Evolutionary conservation across 1,284 basidiomycete genomes (phyloP).

Genomic region (Leccinum angustisporum): DNA sequence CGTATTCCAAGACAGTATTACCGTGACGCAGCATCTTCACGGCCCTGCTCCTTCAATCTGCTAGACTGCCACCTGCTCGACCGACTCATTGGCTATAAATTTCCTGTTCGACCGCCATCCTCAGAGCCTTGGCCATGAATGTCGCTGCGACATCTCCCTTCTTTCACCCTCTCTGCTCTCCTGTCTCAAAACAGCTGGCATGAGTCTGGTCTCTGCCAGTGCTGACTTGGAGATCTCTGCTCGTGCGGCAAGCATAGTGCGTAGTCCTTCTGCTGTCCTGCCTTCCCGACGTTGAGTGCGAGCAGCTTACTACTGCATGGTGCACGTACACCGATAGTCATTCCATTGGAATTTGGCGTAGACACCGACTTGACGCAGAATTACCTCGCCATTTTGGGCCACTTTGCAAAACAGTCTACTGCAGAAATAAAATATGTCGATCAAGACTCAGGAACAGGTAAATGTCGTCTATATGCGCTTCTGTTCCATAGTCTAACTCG

Average conservation of each 20-base stretch:
- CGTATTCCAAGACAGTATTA: too few relatives aligned
- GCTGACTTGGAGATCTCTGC: constrained; percentile 84
- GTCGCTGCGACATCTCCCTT: constrained; percentile 82
- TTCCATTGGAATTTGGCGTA: constrained; percentile 58
- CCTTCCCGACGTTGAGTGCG: background rate
- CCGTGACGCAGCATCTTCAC: too few relatives aligned
- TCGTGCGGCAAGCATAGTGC: constrained; percentile 78
- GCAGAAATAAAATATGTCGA: constrained; percentile 48
- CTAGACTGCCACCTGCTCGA: too few relatives aligned
- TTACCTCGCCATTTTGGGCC: constrained; percentile 70
- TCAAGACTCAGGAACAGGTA: constrained; percentile 71
- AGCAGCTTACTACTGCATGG: constrained; percentile 86
- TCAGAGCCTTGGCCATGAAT: constrained; percentile 89
- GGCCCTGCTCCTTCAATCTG: too few relatives aligned
- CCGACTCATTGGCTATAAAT: too few relatives aligned
- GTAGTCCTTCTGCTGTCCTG: constrained; percentile 31
- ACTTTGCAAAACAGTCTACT: constrained; percentile 66
- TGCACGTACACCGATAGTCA: constrained; percentile 90
- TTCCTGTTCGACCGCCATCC: constrained; percentile 49
- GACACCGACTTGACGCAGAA: constrained; percentile 70
- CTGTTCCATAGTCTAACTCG: background rate
- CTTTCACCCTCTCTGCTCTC: constrained; percentile 79
- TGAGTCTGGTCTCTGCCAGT: constrained; percentile 52
- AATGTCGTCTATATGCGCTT: background rate
- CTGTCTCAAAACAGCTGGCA: constrained; percentile 62